Evolutionary conservation across 129 eudicot genomes (phyloP).

Genomic region (Centrapalus pauciflorus): DNA sequence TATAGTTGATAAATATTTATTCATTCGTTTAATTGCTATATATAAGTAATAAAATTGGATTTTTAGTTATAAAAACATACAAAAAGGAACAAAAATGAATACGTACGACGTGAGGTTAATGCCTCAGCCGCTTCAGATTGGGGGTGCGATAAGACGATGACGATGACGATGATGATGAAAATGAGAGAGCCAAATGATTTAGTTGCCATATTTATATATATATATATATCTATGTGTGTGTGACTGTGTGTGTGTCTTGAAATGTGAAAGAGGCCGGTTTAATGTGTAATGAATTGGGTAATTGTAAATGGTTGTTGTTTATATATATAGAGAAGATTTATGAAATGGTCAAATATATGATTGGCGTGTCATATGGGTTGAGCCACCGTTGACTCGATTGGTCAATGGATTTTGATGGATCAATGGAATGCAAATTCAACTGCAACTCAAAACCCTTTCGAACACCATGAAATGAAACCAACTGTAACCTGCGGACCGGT

Average conservation of each 20-base stretch:
- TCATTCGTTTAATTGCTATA: background rate
- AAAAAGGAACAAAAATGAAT: background rate
- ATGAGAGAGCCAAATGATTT: background rate
- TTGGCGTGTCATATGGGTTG: background rate
- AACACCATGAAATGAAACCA: no score
- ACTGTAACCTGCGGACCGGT: no score
- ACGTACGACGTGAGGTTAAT: slow-evolving; percentile 15
- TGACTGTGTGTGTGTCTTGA: no score
- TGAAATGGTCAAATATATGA: no score
- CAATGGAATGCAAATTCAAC: background rate
- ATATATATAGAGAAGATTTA: no score
- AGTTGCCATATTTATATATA: no score
- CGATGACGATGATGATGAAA: background rate
- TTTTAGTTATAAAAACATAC: background rate
- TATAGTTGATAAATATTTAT: no score
- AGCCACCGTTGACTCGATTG: background rate
- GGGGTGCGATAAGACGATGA: slow-evolving; percentile 13
- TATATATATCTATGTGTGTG: no score
- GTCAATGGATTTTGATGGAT: background rate
- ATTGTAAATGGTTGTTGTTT: no score
- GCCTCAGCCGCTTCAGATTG: slow-evolving; percentile 16
- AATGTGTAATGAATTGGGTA: no score
- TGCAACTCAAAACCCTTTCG: no score
- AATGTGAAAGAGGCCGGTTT: no score
- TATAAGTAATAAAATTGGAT: background rate